A percentile compares a stretch with the other conserved stretches of the same genome.
Conservation (phyloP, 345 rosid species). For the Anacardium occidentale region DNA sequence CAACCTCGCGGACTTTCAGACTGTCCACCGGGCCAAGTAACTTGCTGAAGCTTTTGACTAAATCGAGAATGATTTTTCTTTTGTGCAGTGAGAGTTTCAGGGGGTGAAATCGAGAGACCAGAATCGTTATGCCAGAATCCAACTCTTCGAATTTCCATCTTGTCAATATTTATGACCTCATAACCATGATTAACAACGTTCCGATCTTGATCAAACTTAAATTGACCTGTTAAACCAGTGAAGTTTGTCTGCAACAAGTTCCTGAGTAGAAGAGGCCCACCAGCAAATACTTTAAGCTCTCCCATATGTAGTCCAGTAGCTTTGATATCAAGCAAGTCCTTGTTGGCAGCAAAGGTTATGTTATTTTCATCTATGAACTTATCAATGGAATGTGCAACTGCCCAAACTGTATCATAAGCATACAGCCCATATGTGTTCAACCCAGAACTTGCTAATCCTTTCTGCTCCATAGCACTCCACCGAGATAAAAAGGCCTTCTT, state of each 20-base stretch:
- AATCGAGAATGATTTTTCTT: slow-evolving; percentile 24
- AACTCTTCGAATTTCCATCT: slow-evolving; percentile 41
- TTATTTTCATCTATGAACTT: slow-evolving; percentile 44
- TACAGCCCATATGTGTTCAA: slow-evolving; percentile 62
- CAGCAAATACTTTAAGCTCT: slow-evolving; percentile 56
- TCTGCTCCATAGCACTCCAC: slow-evolving; percentile 50
- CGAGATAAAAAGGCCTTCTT: slow-evolving; percentile 44
- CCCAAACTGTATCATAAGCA: slow-evolving; percentile 93
- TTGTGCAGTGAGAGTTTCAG: slow-evolving; percentile 34
- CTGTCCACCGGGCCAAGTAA: slow-evolving; percentile 86
- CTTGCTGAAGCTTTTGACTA: slow-evolving; percentile 46
- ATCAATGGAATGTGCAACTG: slow-evolving; percentile 59
- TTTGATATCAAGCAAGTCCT: slow-evolving; percentile 30
- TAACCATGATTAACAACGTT: slow-evolving; percentile 50
- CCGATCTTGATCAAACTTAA: slow-evolving; percentile 53
- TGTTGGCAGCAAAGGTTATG: slow-evolving; percentile 53
- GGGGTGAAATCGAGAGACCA: slow-evolving; percentile 56
- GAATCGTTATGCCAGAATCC: slow-evolving; percentile 66
- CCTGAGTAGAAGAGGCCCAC: slow-evolving; percentile 47
- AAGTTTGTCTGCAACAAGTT: slow-evolving; percentile 60
- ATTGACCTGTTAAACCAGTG: slow-evolving; percentile 69
- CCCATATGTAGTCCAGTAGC: slow-evolving; percentile 39
- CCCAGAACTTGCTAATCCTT: slow-evolving; percentile 39
- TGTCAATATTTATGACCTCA: slow-evolving; percentile 67
- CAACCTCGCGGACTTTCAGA: slow-evolving; percentile 76